phyloP scores from a whole-genome alignment of 225 moss, liverwort and hornwort genomes.

The Straminergon stramineum region DNA sequence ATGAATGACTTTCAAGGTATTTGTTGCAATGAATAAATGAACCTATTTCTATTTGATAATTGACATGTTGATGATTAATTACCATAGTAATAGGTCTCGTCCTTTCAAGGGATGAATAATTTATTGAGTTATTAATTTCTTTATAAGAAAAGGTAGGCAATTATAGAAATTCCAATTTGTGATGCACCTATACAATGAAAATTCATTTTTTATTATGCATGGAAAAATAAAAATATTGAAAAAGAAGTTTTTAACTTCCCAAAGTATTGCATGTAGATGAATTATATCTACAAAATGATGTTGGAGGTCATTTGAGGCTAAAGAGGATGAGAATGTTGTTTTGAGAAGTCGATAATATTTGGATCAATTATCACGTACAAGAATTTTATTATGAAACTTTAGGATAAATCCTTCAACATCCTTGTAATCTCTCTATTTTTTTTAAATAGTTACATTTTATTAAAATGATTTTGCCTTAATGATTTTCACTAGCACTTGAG shows the following conservation, averaged over 20 bases:
- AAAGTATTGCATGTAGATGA: background rate
- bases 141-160: too few species aligned
- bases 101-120: accelerated
- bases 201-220: background rate
- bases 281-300: background rate
- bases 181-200: too few species aligned
- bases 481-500: background rate
- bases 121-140: too few species aligned
- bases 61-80: background rate
- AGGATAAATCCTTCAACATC: background rate
- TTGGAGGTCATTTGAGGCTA: accelerated
- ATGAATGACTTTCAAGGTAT: too few species aligned
- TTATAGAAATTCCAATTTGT: background rate
- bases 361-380: too few species aligned
- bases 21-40: background rate
- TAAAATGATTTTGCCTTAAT: background rate
- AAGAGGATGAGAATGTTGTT: background rate
- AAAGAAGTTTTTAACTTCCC: background rate
- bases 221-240: background rate
- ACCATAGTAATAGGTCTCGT: background rate
- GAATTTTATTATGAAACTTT: background rate
- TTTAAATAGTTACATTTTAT: background rate
- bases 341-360: too few species aligned
- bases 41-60: background rate
- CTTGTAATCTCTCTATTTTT: background rate